Evolutionary conservation across 2,329 filamentous ascomycete species (phyloP).

Genomic region (Pyrenochaeta sp.): DNA sequence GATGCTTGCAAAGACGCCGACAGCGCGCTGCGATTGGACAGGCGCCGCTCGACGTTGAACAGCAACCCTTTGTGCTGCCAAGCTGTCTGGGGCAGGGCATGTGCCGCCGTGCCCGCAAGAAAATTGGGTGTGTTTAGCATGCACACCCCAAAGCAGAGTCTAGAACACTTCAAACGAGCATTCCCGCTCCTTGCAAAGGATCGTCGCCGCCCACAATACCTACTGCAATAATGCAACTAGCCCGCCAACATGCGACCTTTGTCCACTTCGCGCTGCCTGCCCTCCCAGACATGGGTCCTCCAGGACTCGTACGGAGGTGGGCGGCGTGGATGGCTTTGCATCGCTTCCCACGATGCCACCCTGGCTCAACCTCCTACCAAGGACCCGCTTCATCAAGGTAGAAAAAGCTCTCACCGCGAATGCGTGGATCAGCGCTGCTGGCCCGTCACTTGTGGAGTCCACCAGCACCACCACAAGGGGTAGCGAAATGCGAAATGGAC

Average conservation of each 20-base stretch:
- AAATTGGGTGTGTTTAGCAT: slow-evolving; percentile 34
- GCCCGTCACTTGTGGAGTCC: slow-evolving; percentile 18
- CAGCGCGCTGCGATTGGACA: slow-evolving; percentile 25
- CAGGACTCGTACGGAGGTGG: slow-evolving; percentile 16
- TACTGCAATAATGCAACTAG: slow-evolving; percentile 27
- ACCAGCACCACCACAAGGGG: slow-evolving; percentile 21
- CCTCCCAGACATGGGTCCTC: slow-evolving; percentile 18
- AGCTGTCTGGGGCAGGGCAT: slow-evolving; percentile 30
- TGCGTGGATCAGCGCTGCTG: slow-evolving; percentile 4
- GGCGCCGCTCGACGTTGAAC: slow-evolving; percentile 17
- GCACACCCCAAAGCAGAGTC: slow-evolving; percentile 36
- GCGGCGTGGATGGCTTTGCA: slow-evolving; percentile 1
- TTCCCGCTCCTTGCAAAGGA: slow-evolving; percentile 24
- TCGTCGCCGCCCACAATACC: slow-evolving; percentile 32
- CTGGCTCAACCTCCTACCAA: slow-evolving; percentile 1
- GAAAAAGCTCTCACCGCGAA: slow-evolving; percentile 10
- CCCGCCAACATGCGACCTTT: slow-evolving; percentile 23
- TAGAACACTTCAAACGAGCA: slow-evolving; percentile 39
- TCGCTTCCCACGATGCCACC: slow-evolving; percentile 2
- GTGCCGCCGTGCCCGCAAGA: slow-evolving; percentile 34
- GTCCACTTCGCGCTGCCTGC: slow-evolving; percentile 18
- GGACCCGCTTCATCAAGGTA: slow-evolving; percentile 1
- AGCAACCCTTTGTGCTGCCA: slow-evolving; percentile 19
- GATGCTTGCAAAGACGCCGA: too few relatives aligned
- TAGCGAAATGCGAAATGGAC: slow-evolving; percentile 25